A percentile compares a stretch with the other conserved stretches of the same genome.
These are phyloP conservation scores for Neurospora sp. DNA, from an alignment of 495 filamentous ascomycete genomes.

Conservation along the genomic window DNA sequence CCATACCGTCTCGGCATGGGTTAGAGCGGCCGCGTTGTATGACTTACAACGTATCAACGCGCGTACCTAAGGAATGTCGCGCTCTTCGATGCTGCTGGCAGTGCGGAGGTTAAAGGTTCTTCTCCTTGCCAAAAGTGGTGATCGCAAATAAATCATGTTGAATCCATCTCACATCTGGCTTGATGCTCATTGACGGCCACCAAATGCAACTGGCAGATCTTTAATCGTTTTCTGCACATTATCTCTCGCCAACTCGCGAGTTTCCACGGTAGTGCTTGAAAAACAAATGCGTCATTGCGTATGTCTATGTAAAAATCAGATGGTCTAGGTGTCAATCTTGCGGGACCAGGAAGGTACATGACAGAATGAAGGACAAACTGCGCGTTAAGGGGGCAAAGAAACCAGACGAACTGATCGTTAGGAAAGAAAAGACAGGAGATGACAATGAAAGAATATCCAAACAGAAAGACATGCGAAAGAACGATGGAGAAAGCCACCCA, in stretches of 20 bases:
- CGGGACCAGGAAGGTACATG: not conserved
- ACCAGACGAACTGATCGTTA: not conserved
- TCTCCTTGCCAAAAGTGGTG: not conserved
- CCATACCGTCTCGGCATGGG: not conserved
- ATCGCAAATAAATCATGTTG: not conserved
- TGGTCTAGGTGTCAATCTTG: not conserved
- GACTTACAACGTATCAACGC: too few species aligned
- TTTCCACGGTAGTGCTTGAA: not conserved
- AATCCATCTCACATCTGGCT: not conserved
- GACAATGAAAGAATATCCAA: not conserved
- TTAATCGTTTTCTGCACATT: not conserved
- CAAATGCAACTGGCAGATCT: not conserved
- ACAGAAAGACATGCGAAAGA: not conserved
- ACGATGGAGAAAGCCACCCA: not conserved
- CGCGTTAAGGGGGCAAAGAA: not conserved
- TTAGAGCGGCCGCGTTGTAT: not conserved
- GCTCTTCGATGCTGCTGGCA: not conserved
- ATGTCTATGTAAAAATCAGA: not conserved
- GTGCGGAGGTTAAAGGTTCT: not conserved
- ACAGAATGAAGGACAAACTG: not conserved
- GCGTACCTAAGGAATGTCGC: not conserved
- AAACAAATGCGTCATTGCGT: not conserved
- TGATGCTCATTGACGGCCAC: not conserved
- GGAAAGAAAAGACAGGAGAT: not conserved
- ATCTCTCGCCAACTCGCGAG: not conserved